Conservation (phyloP, 306 rosid genomes). For the Malus asiatica region DNA sequence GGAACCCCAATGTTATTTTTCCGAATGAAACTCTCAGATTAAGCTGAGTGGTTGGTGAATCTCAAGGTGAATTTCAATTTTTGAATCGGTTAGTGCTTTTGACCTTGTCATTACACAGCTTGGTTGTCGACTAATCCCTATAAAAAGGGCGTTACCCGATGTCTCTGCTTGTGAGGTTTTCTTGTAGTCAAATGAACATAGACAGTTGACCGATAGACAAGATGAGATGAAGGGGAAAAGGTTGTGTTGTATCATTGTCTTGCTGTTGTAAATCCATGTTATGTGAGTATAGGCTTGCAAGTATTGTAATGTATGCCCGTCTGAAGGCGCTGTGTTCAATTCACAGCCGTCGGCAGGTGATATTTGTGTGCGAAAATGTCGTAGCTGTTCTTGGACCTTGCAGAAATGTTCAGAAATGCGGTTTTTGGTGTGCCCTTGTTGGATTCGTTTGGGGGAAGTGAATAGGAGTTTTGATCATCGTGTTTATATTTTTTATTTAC, state of each 20-base stretch:
- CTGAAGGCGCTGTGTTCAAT: not conserved
- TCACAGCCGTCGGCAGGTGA: not conserved
- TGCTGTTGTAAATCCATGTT: conserved; percentile 7
- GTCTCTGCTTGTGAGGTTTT: conserved; percentile 6
- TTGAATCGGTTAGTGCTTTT: not conserved
- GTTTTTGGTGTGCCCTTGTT: not conserved
- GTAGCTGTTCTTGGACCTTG: not conserved
- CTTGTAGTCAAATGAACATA: conserved; percentile 1
- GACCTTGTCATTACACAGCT: not conserved
- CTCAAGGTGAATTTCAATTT: not conserved
- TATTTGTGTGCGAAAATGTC: not conserved
- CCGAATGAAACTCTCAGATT: conserved; percentile 45
- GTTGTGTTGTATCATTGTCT: not conserved
- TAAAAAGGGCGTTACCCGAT: not conserved
- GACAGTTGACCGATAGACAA: not conserved
- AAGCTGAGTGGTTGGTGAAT: conserved; percentile 23
- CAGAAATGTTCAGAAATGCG: not conserved
- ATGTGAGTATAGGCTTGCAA: not conserved
- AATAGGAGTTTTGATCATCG: not conserved
- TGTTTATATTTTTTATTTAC: too few species aligned
- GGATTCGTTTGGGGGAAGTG: not conserved
- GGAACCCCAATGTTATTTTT: conserved; percentile 68
- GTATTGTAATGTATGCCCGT: conserved; percentile 4
- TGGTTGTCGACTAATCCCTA: not conserved
- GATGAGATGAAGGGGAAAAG: not conserved